phyloP scores from a whole-genome alignment of 2,329 filamentous ascomycete genomes.

The Sarocladiaceae sp. region DNA sequence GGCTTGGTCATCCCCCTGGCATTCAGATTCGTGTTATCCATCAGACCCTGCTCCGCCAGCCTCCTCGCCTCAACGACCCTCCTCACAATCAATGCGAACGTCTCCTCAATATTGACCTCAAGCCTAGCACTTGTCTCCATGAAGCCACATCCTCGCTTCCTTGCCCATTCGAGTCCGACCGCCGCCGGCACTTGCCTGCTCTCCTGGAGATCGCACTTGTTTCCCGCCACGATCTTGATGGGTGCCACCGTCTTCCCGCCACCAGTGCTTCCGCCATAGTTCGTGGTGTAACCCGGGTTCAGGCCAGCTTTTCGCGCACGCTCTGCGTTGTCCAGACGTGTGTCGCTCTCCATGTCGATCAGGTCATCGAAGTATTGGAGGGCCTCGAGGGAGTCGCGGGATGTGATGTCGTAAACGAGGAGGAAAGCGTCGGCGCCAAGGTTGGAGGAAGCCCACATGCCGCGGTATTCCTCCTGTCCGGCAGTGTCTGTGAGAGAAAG shows the following conservation, averaged over 20 bases:
- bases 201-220: slow-evolving; percentile 77
- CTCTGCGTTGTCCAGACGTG: slow-evolving; percentile 55
- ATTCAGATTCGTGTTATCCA: slow-evolving; percentile 36
- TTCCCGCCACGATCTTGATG: slow-evolving; percentile 77
- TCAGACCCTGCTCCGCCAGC: slow-evolving; percentile 40
- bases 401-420: slow-evolving; percentile 83
- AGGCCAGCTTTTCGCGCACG: slow-evolving; percentile 40
- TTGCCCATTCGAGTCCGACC: slow-evolving; percentile 70
- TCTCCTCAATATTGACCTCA: slow-evolving; percentile 86
- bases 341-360: slow-evolving; percentile 77
- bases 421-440: slow-evolving; percentile 76
- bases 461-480: slow-evolving; percentile 84
- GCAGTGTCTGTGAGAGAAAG: slow-evolving; percentile 76
- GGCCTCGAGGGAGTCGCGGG: slow-evolving; percentile 58
- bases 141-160: slow-evolving; percentile 67
- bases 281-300: slow-evolving; percentile 21
- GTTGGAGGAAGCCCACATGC: slow-evolving; percentile 77
- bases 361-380: slow-evolving; percentile 76
- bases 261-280: slow-evolving; percentile 23
- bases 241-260: slow-evolving; percentile 55
- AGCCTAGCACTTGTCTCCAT: slow-evolving; percentile 84
- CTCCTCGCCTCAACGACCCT: slow-evolving; percentile 53
- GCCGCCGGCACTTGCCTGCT: slow-evolving; percentile 62
- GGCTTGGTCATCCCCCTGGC: slow-evolving; percentile 52
- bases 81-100: slow-evolving; percentile 65